Percentiles rank a stretch among this genome's conserved stretches.
Evolutionary conservation across 805 yeast species (phyloP).

Genomic region (Hanseniaspora jakobsenii): DNA sequence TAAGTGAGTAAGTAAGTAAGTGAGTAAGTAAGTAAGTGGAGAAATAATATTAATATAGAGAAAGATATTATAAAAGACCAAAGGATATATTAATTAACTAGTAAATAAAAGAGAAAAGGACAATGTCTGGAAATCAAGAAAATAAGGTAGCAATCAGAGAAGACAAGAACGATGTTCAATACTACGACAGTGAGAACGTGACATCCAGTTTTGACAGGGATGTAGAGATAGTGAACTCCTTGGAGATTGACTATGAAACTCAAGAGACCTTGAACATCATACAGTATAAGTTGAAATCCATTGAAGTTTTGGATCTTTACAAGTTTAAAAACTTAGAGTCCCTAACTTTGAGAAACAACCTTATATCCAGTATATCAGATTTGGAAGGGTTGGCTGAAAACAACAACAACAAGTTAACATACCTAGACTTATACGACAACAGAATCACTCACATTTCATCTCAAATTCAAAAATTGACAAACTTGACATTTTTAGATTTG

Average conservation of each 20-base stretch:
- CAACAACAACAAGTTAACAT: conserved; percentile 41
- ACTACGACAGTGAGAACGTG: conserved; percentile 4
- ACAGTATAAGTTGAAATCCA: conserved; percentile 53
- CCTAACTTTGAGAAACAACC: conserved; percentile 72
- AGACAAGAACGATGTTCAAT: conserved; percentile 6
- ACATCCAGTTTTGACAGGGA: conserved; percentile 33
- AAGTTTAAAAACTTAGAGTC: conserved; percentile 47
- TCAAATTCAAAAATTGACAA: conserved; percentile 46
- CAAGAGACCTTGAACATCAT: conserved; percentile 35
- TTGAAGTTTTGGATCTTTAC: conserved; percentile 48
- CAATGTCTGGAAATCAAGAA: not conserved
- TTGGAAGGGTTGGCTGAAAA: conserved; percentile 48
- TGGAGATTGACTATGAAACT: conserved; percentile 25
- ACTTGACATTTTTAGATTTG: conserved; percentile 56
- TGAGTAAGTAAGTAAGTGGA: no score
- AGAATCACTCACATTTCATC: conserved; percentile 75
- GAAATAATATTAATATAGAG: no score
- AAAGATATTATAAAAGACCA: no score
- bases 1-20: no score
- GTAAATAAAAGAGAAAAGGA: no score
- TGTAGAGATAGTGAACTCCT: conserved; percentile 20
- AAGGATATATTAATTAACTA: no score
- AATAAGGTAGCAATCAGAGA: conserved; percentile 9
- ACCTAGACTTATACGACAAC: conserved; percentile 80
- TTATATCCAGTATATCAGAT: conserved; percentile 60